These are phyloP conservation scores for Coniferiporia sulphurascens DNA, from an alignment of 1,284 basidiomycete species.

Conservation along the genomic window DNA sequence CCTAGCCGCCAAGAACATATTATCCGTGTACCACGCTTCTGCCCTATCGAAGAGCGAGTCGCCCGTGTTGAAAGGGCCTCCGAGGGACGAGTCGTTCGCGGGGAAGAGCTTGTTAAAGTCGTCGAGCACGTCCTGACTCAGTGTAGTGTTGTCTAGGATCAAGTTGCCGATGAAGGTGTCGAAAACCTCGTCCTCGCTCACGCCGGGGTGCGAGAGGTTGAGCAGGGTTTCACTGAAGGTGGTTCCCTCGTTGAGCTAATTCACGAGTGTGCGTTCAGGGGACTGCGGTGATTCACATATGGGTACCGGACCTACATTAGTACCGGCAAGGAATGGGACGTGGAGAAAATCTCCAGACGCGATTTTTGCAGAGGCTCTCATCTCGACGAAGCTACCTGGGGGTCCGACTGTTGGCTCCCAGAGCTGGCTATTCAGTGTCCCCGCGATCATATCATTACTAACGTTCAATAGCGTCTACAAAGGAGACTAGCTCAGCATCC, in stretches of 20 bases:
- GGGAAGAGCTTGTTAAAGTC: slow-evolving; percentile 40
- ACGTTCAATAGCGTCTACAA: slow-evolving; percentile 39
- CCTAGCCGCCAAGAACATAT: slow-evolving; percentile 48
- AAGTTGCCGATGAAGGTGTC: slow-evolving; percentile 41
- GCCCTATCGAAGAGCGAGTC: slow-evolving; percentile 55
- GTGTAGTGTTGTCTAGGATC: slow-evolving; percentile 45
- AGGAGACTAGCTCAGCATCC: not conserved
- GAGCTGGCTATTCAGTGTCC: slow-evolving; percentile 46
- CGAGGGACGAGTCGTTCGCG: slow-evolving; percentile 40
- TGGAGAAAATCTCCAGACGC: slow-evolving; percentile 46
- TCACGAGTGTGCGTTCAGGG: not conserved
- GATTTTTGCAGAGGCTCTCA: slow-evolving; percentile 44
- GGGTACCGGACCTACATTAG: slow-evolving; percentile 38
- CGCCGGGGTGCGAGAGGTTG: slow-evolving; percentile 32
- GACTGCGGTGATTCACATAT: not conserved
- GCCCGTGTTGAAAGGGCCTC: slow-evolving; percentile 50
- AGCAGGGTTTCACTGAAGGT: slow-evolving; percentile 36
- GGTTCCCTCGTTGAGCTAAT: slow-evolving; percentile 49
- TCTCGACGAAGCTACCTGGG: slow-evolving; percentile 43
- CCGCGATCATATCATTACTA: slow-evolving; percentile 42
- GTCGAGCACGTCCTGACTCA: slow-evolving; percentile 36
- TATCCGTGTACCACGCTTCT: slow-evolving; percentile 50
- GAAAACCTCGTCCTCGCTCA: slow-evolving; percentile 37
- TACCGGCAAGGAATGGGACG: slow-evolving; percentile 50
- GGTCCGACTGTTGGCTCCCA: slow-evolving; percentile 58